phyloP scores from a whole-genome alignment of 805 yeast genomes.

The Grigorovia humatica region DNA sequence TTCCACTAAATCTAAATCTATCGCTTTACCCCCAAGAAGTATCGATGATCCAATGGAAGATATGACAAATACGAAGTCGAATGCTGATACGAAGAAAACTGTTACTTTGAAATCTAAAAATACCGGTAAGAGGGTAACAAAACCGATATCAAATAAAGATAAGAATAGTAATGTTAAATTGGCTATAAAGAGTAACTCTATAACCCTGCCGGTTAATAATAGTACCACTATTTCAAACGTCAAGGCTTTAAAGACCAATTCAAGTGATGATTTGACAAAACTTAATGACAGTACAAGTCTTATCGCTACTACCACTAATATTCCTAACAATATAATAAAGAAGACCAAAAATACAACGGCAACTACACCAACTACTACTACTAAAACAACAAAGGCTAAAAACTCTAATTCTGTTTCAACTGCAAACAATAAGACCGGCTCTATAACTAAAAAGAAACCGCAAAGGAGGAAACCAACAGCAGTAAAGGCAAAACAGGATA shows the following conservation, averaged over 20 bases:
- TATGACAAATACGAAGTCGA: neutral
- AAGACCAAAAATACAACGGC: neutral
- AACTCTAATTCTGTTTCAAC: too few species aligned
- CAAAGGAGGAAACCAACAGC: conserved; percentile 2
- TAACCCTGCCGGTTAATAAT: neutral
- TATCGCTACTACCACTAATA: neutral
- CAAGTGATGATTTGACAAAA: neutral
- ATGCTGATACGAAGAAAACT: neutral
- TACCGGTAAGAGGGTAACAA: neutral
- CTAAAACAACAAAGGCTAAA: neutral
- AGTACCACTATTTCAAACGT: too few species aligned
- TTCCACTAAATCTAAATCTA: neutral
- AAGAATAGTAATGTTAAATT: neutral
- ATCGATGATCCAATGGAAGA: too few species aligned
- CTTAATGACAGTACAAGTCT: neutral
- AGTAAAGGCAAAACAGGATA: neutral
- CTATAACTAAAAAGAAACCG: conserved; percentile 1
- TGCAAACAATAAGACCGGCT: neutral
- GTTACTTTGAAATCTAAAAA: neutral
- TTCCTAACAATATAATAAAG: neutral
- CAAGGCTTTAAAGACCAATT: neutral
- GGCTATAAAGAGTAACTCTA: neutral
- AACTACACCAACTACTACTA: neutral
- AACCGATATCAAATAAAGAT: neutral
- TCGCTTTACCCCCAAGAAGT: neutral